Evolutionary conservation across 352 stramenopile species (phyloP), one percentile per base, ranked within the genome.

Genomic region (Phytophthora palmivora): DNA sequence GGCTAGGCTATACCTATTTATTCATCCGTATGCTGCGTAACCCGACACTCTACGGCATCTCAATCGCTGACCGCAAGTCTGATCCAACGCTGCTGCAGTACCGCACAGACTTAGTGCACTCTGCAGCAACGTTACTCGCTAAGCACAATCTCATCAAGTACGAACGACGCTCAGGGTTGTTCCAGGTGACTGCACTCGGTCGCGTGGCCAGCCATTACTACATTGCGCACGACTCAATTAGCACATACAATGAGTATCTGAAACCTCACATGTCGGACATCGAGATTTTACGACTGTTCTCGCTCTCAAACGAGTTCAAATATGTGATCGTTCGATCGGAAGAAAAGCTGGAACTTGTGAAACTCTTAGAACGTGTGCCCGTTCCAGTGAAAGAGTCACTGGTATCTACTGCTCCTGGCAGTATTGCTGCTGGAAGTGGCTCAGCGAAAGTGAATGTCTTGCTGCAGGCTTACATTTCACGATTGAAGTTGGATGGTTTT

Each of bases 231-330:
- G 84, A 98, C 48, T 99, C 95, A 16, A 99, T 99, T 87, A 92
- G 96, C 41, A 95, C 96, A 22, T 99, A 99, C 82, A 99, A 98
- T 68, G 89, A 99, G 63, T 97, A 99, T 61, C 75, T 99, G 58
- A 98, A 98, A 70, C 97, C 97, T 2, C 97, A 97, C 62, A 99
- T 99, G 97, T 98, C 95, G n/a, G 97, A 99, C 66, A 99, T 99
- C 78, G 98, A 99, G 64, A 89, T 99, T 22, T 87, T 99, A 50
- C 87, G 97, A n/a, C 70, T 99, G 8, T 99, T 99, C 63, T 98
- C 95, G 32, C 88, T 99, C 43, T 99, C 96, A 51, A 96, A 97
- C 60, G 98, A 99, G 79, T 99, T 99, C 79, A 93, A 95, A 61
- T 97, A 99, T 69, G 97, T 99, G 32, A 97, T 97, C 33, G 96